Conservation (phyloP, 345 rosid species). For the Citrus unshiu region DNA sequence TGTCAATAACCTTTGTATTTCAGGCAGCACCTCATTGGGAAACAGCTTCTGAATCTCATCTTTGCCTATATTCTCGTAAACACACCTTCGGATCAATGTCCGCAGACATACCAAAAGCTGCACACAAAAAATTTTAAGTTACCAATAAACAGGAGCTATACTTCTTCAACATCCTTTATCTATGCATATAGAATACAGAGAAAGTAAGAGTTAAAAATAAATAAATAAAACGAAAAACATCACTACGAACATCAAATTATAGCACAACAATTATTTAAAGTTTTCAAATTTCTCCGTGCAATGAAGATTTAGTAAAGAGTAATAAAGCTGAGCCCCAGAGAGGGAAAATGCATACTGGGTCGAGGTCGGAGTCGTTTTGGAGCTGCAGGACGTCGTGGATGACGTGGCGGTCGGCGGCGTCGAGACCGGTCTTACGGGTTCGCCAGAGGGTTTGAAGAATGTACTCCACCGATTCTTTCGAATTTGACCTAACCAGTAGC, state of each 20-base stretch:
- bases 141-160: neutral
- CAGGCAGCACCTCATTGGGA: constrained; percentile 58
- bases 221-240: no score
- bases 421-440: constrained; percentile 57
- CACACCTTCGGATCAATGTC: constrained; percentile 52
- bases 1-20: constrained; percentile 50
- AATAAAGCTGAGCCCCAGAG: neutral
- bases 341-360: constrained; percentile 39
- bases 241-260: neutral
- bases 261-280: neutral
- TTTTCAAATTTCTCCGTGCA: neutral
- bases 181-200: neutral
- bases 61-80: constrained; percentile 40
- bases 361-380: constrained; percentile 56
- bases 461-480: constrained; percentile 56
- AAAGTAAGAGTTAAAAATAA: neutral
- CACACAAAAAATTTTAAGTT: neutral
- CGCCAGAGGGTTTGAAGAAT: constrained; percentile 63
- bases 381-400: constrained; percentile 54
- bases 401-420: constrained; percentile 46
- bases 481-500: constrained; percentile 47
- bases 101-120: constrained; percentile 69
- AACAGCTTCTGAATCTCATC: constrained; percentile 55
- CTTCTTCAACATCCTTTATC: neutral
- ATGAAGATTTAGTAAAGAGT: neutral